phyloP scores from a whole-genome alignment of 345 rosid species.

The Firmiana major region DNA sequence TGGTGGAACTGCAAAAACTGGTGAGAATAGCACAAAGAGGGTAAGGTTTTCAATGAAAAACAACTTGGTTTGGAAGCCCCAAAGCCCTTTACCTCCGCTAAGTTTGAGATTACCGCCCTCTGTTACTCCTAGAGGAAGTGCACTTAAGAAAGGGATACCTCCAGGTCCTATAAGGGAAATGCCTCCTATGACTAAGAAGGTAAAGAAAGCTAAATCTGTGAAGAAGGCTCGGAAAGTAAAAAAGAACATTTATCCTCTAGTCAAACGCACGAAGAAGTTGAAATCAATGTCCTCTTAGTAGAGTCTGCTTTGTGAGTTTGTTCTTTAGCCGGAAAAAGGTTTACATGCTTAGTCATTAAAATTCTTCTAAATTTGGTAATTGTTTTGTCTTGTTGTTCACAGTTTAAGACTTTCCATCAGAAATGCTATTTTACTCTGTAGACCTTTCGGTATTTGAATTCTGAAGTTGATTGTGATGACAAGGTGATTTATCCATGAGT shows the following conservation, averaged over 20 bases:
- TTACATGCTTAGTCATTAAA: conserved; percentile 8
- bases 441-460: conserved; percentile 6
- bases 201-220: conserved; percentile 44
- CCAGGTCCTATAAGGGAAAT: conserved; percentile 83
- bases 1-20: conserved; percentile 36
- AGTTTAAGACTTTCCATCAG: background rate
- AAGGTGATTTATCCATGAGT: conserved; percentile 3
- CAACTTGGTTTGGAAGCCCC: conserved; percentile 97
- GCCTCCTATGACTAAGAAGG: conserved; percentile 45
- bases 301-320: conserved; percentile 8
- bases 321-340: background rate
- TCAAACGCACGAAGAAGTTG: conserved; percentile 56
- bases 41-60: conserved; percentile 85
- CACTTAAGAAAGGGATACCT: conserved; percentile 83
- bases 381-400: background rate
- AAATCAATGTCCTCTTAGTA: conserved; percentile 31
- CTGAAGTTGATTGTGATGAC: background rate
- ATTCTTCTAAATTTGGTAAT: conserved; percentile 1
- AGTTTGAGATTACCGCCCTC: conserved; percentile 90
- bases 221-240: conserved; percentile 49
- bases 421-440: background rate
- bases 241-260: conserved; percentile 36
- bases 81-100: conserved; percentile 89
- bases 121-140: conserved; percentile 95
- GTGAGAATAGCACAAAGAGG: conserved; percentile 72